These are phyloP conservation scores for Cystobasidium tubakii DNA, from an alignment of 768 basidiomycete genomes.

Conservation along the genomic window DNA sequence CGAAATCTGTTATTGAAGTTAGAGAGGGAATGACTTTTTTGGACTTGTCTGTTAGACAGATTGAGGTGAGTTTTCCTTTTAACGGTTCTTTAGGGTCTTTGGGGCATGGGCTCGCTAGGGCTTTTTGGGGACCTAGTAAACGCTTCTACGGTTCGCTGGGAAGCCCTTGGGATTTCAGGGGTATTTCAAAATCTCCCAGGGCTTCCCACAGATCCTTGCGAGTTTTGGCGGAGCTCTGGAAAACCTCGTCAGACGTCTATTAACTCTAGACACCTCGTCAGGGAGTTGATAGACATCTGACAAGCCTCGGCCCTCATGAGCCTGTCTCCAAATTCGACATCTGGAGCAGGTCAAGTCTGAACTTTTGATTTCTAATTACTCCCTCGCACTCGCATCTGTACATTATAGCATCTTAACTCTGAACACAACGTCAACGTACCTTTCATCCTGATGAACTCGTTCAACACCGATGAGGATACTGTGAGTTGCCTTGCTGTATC, in stretches of 20 bases:
- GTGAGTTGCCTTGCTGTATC: neutral
- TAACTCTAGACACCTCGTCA: too few species aligned
- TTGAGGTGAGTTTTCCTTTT: constrained; percentile 56
- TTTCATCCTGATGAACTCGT: constrained; percentile 97
- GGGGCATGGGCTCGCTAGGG: neutral
- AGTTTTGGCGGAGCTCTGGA: too few species aligned
- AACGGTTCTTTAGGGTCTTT: neutral
- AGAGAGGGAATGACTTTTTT: constrained; percentile 97
- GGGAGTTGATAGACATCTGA: too few species aligned
- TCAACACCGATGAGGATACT: constrained; percentile 96
- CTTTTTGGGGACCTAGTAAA: neutral
- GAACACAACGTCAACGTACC: constrained; percentile 78
- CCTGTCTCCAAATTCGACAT: too few species aligned
- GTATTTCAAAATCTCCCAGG: too few species aligned
- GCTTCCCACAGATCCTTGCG: too few species aligned
- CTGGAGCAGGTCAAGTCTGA: too few species aligned
- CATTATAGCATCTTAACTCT: constrained; percentile 77
- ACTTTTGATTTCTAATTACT: too few species aligned
- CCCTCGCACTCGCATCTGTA: too few species aligned
- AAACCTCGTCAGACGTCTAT: too few species aligned
- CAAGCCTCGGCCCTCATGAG: too few species aligned
- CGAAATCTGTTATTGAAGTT: constrained; percentile 88
- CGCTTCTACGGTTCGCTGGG: neutral
- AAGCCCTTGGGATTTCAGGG: too few species aligned
- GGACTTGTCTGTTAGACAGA: constrained; percentile 86